Conservation (phyloP, 805 yeast species). For the Dipodascopsis uninucleata region DNA sequence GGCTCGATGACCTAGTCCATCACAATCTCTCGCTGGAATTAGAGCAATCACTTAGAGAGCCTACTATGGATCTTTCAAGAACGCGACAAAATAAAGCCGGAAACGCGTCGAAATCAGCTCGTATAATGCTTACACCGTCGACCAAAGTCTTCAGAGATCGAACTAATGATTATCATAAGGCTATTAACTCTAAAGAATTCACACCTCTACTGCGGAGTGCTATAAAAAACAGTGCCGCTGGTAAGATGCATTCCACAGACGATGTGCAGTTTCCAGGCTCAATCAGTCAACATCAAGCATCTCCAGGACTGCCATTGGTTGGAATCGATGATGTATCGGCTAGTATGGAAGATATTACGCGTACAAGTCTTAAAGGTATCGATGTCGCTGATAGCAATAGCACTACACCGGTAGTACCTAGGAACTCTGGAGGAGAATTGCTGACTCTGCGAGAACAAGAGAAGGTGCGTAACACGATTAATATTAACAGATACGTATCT, state of each 20-base stretch:
- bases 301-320: slow-evolving; percentile 22
- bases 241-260: not conserved
- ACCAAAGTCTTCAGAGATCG: too few species aligned
- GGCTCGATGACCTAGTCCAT: too few species aligned
- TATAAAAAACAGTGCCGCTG: not conserved
- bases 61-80: too few species aligned
- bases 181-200: too few species aligned
- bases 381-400: slow-evolving; percentile 3
- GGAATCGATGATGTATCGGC: slow-evolving; percentile 8
- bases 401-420: slow-evolving; percentile 15
- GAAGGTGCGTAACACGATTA: slow-evolving; percentile 8
- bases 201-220: slow-evolving; percentile 25
- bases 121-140: too few species aligned
- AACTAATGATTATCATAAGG: too few species aligned
- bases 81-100: too few species aligned
- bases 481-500: not conserved
- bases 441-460: slow-evolving; percentile 30
- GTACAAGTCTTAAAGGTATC: slow-evolving; percentile 10
- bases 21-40: too few species aligned
- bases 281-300: not conserved
- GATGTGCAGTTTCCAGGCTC: slow-evolving; percentile 4
- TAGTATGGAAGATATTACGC: slow-evolving; percentile 24
- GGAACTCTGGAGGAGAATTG: slow-evolving; percentile 12
- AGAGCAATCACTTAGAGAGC: too few species aligned
- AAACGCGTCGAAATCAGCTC: too few species aligned